Evolutionary conservation across 2,329 filamentous ascomycete genomes (phyloP), one percentile per base, ranked within the genome.

Genomic region (Aspergillus felis): DNA sequence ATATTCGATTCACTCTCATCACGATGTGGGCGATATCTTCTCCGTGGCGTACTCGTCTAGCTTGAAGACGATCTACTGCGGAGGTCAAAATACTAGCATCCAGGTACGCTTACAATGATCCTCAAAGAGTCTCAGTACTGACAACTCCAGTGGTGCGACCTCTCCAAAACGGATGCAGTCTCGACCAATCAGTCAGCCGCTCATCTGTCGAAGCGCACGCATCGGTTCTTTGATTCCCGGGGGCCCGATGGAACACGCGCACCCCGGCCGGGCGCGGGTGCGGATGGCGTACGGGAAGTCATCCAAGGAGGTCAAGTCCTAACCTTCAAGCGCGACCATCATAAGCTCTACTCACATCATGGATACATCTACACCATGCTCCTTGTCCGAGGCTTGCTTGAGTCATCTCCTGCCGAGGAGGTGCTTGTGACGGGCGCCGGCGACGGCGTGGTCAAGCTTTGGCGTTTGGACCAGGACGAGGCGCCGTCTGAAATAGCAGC

Each of bases 301-400:
- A 80, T 79, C 2, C 76, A 78, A 44, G 85, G 85, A 47, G 86
- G 86, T 1, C 82, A 86, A 35, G 82, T 89, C 1, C 78, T 97
- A 5, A 91, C 96, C 70, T 92, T 97, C 58, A 88, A 91, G 67
- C 85, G 87, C 51, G 84, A 89, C 24, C 88, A 92, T 56, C 90
- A 96, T 57, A 84, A 83, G 57, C 89, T 94, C 66, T 99, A 96
- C 76, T 92, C 94, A 1, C 94, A 99, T 73, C 93, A 88, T 73
- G 94, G 95, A 48, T 97, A 97, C 71, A 87, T 99, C 0, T 97
- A 97, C 73, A 95, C 92, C 73, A 97, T 97, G 93, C 81, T 96
- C 4, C 81, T 99, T 58, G 87, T 91, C 0, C 86, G 84, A 59
- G 90, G 90, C 0, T 81, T 91, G 6, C 82, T 91, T 3, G 79